Evolutionary conservation across 2,329 filamentous ascomycete species (phyloP).

Genomic region (Trichoderma sp.): DNA sequence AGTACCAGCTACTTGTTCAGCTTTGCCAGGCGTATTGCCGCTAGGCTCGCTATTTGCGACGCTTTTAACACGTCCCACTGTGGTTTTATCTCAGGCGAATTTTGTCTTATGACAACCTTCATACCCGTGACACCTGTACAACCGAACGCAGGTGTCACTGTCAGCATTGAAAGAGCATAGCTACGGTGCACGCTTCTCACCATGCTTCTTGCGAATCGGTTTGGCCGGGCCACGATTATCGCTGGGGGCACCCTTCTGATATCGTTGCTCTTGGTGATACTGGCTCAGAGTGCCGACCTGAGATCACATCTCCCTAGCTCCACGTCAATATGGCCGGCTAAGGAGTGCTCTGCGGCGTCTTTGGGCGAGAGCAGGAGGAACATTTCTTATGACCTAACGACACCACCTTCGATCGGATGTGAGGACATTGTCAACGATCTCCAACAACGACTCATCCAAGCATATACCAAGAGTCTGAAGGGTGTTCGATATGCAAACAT

Average conservation of each 20-base stretch:
- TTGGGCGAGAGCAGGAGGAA: background rate
- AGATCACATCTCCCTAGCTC: conserved; percentile 15
- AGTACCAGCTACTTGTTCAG: background rate
- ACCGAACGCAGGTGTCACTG: background rate
- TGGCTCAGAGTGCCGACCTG: conserved; percentile 11
- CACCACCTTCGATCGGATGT: conserved; percentile 5
- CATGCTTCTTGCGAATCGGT: conserved; percentile 17
- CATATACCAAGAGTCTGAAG: conserved; percentile 1
- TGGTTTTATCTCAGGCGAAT: background rate
- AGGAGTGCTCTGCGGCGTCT: background rate
- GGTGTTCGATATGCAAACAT: conserved; percentile 16
- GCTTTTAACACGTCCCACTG: conserved; percentile 5
- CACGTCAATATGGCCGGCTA: conserved; percentile 10
- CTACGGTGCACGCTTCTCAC: background rate
- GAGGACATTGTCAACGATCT: conserved; percentile 17
- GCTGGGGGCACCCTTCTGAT: conserved; percentile 9
- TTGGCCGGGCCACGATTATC: conserved; percentile 9
- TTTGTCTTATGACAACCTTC: conserved; percentile 12
- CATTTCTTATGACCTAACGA: conserved; percentile 10
- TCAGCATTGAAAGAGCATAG: background rate
- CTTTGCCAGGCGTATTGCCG: background rate
- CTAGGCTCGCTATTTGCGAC: background rate
- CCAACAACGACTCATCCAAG: conserved; percentile 8
- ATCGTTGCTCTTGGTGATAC: conserved; percentile 14
- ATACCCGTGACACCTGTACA: background rate